Evolutionary conservation across 305 asterid genomes (phyloP).

Genomic region (Fraxinus velutina): DNA sequence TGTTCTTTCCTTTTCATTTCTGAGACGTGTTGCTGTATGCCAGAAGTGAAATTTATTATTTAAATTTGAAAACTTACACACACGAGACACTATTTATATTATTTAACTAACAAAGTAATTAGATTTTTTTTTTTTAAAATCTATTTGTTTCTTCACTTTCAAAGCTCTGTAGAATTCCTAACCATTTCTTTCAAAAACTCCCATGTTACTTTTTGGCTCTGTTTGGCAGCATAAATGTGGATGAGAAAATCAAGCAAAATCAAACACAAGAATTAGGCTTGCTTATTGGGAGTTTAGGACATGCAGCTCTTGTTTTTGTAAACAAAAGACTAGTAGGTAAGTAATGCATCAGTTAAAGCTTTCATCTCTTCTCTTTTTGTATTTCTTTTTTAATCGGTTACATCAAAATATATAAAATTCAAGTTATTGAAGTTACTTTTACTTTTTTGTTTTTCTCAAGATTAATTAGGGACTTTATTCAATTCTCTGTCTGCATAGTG

Average conservation of each 20-base stretch:
- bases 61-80: background rate
- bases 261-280: constrained; percentile 40
- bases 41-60: background rate
- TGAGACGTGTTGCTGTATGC: background rate
- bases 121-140: background rate
- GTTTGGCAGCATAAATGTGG: constrained; percentile 51
- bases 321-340: constrained; percentile 64
- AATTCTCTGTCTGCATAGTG: background rate
- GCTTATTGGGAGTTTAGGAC: constrained; percentile 63
- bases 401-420: background rate
- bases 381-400: background rate
- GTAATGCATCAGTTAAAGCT: constrained; percentile 5
- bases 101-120: background rate
- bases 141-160: background rate
- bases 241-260: constrained; percentile 28
- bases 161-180: background rate
- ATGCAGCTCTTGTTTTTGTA: constrained; percentile 72
- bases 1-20: background rate
- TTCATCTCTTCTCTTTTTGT: background rate
- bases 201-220: constrained; percentile 2
- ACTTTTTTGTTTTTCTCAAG: background rate
- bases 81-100: background rate
- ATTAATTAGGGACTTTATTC: background rate
- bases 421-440: constrained; percentile 1
- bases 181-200: background rate